Evolutionary conservation across 129 eudicot species (phyloP).

Genomic region (Kitagawia praeruptora): DNA sequence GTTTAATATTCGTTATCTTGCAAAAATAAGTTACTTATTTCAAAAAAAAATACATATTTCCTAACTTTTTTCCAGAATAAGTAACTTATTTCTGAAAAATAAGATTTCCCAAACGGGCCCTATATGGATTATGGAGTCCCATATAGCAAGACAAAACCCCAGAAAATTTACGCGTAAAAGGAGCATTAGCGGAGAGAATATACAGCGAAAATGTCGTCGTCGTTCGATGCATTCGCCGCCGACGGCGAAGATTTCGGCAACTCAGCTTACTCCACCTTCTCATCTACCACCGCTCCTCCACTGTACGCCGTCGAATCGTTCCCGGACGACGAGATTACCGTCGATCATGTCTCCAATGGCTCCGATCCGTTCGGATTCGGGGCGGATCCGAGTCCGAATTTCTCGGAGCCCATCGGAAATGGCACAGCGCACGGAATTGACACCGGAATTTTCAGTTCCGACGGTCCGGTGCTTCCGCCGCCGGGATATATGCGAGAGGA

Average conservation of each 20-base stretch:
- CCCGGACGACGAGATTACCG: slow-evolving; percentile 23
- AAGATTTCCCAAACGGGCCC: too few relatives aligned
- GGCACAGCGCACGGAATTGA: slow-evolving; percentile 44
- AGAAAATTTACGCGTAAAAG: background rate
- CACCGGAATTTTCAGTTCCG: slow-evolving; percentile 64
- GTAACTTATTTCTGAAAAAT: too few relatives aligned
- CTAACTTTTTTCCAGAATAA: too few relatives aligned
- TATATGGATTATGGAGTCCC: too few relatives aligned
- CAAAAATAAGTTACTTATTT: too few relatives aligned
- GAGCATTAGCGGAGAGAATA: background rate
- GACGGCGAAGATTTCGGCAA: slow-evolving; percentile 35
- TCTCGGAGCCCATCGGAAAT: slow-evolving; percentile 47
- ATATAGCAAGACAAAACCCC: background rate
- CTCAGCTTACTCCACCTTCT: slow-evolving; percentile 16
- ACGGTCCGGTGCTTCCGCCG: slow-evolving; percentile 91
- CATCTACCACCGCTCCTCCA: slow-evolving; percentile 25
- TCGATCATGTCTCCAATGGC: slow-evolving; percentile 36
- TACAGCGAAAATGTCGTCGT: slow-evolving; percentile 18
- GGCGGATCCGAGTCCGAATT: slow-evolving; percentile 24
- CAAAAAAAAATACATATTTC: too few relatives aligned
- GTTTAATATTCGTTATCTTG: too few relatives aligned
- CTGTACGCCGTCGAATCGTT: background rate
- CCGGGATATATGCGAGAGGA: slow-evolving; percentile 70
- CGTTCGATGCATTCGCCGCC: slow-evolving; percentile 72
- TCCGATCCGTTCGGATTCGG: slow-evolving; percentile 65